Evolutionary conservation across 805 yeast genomes (phyloP).

Genomic region (Saturnispora zaruensis): DNA sequence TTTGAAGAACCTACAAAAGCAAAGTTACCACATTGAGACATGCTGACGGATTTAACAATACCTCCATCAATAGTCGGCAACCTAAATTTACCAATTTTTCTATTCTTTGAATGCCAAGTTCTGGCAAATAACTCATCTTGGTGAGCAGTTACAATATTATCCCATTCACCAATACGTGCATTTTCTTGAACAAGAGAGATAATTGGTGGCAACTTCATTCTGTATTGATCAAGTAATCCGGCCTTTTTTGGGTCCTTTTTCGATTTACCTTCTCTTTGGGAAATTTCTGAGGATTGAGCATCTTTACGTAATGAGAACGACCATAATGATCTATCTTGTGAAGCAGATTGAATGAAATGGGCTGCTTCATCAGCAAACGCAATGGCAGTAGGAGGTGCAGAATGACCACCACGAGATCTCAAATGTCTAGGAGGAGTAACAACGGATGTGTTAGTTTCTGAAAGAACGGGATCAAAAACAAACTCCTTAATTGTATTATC

Average conservation of each 20-base stretch:
- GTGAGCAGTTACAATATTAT: conserved; percentile 82
- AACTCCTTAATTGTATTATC: conserved; percentile 85
- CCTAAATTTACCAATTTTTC: conserved; percentile 68
- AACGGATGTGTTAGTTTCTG: conserved; percentile 52
- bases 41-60: conserved; percentile 60
- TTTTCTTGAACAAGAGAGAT: conserved; percentile 61
- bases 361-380: conserved; percentile 66
- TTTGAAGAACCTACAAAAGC: conserved; percentile 80
- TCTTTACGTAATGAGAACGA: conserved; percentile 87
- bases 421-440: conserved; percentile 85
- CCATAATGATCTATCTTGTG: conserved; percentile 85
- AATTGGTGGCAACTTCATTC: conserved; percentile 73
- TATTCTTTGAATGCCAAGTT: conserved; percentile 79
- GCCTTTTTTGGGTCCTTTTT: conserved; percentile 44
- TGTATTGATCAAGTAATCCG: conserved; percentile 45
- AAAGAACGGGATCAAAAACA: conserved; percentile 86
- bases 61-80: conserved; percentile 74
- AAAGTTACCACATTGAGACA: conserved; percentile 93
- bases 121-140: conserved; percentile 75
- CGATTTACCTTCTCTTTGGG: conserved; percentile 52
- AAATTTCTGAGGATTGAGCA: conserved; percentile 89
- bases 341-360: conserved; percentile 79
- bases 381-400: conserved; percentile 75
- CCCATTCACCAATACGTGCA: conserved; percentile 86
- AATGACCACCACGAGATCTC: conserved; percentile 96